Evolutionary conservation across 768 basidiomycete species (phyloP), one percentile per base, ranked within the genome.

Genomic region (Cystobasidium ongulense): DNA sequence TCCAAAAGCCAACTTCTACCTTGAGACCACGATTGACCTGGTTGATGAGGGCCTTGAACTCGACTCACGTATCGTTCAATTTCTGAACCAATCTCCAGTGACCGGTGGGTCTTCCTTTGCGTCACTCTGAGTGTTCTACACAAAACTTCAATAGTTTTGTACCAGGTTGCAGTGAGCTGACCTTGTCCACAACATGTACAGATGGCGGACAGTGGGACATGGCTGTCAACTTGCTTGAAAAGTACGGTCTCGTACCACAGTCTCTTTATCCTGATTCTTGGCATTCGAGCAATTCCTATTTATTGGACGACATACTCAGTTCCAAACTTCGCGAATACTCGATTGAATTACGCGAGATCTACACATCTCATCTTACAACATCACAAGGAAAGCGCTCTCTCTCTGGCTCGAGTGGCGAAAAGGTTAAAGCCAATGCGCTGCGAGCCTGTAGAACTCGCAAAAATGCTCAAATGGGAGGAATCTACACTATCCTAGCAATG

Each of bases 291-390:
- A 83, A 87, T 65, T 89, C 91, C 1, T 78, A 83, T 18, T 86
- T 88, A 2, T 81, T 98, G 75, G 90, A 96, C 81, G 80, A 81
- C 5, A 85, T 98, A 61, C 84, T 98, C 75, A 92, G 92, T 83
- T 87, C 88, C 75, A 94, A 94, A 83, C 87, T 97, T 43, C 88
- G 95, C 75, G 93, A 97, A 82, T 89, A 92, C 80, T 88, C 90
- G 3, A 84, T 96, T 61, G 86, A 88, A 75, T 87, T 98, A 36
- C 89, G 95, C 33, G 83, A 85, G 36, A 35, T 81, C 83, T 11
- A 72, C 73, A n/a, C 17, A 3, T 31, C 54, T 11, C 63, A 71
- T 3, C 31, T 68, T 11, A 4, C 17, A 1, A 35, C 74, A 8
- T 53, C 81, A 80, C 21, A 74, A 73, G 27, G 79, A 87, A 43